Percentiles rank a stretch among this genome's conserved stretches.
Conservation (phyloP, 192 early-diverging fungal genomes). For the Gamsiella multidivaricata region DNA sequence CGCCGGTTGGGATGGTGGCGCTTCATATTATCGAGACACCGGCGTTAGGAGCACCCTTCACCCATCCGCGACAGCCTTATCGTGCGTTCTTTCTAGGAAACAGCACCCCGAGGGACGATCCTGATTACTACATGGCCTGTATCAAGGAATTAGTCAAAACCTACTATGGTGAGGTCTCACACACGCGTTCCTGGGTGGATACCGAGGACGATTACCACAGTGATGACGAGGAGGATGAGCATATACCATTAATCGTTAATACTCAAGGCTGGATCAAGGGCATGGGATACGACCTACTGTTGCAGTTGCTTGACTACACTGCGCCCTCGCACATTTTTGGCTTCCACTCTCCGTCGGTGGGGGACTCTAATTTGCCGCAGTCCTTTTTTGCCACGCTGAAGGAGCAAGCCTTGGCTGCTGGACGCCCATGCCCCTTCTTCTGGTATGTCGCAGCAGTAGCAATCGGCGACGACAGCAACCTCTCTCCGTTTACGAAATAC, state of each 20-base stretch:
- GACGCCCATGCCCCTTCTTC: slow-evolving; percentile 14
- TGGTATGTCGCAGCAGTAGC: slow-evolving; percentile 21
- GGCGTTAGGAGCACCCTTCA: slow-evolving; percentile 87
- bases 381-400: slow-evolving; percentile 60
- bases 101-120: slow-evolving; percentile 79
- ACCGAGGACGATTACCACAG: slow-evolving; percentile 27
- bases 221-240: slow-evolving; percentile 46
- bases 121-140: slow-evolving; percentile 82
- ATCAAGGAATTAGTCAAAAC: slow-evolving; percentile 69
- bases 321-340: slow-evolving; percentile 79
- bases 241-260: slow-evolving; percentile 91
- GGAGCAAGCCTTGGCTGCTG: slow-evolving; percentile 21
- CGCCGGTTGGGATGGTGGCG: slow-evolving; percentile 81
- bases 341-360: slow-evolving; percentile 48
- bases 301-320: slow-evolving; percentile 69
- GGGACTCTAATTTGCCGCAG: slow-evolving; percentile 54
- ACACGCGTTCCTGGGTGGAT: slow-evolving; percentile 28
- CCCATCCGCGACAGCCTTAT: slow-evolving; percentile 72
- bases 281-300: slow-evolving; percentile 85
- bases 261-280: slow-evolving; percentile 95
- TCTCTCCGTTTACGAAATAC: slow-evolving; percentile 59
- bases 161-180: slow-evolving; percentile 64
- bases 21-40: slow-evolving; percentile 79
- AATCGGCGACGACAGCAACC: slow-evolving; percentile 21
- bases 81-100: slow-evolving; percentile 82